phyloP scores from a whole-genome alignment of 2,329 filamentous ascomycete genomes.

The Ophiostoma triangulosporum region DNA sequence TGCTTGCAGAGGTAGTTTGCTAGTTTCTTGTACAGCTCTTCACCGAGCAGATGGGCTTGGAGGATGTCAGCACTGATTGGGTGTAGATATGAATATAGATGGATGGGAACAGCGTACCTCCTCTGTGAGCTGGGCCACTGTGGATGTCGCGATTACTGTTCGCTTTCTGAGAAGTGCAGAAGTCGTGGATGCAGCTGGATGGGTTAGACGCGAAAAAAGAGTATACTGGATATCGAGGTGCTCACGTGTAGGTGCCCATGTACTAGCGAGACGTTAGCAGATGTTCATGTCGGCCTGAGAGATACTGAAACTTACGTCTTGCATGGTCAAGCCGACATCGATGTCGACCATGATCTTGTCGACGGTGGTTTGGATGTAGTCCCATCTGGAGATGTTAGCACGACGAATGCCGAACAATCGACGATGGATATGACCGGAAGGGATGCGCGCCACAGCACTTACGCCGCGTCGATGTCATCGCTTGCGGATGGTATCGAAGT shows the following conservation, averaged over 20 bases:
- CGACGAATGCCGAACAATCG: background rate
- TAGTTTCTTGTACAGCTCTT: conserved; percentile 88
- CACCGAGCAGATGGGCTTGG: conserved; percentile 79
- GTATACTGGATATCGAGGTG: conserved; percentile 5
- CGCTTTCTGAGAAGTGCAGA: conserved; percentile 88
- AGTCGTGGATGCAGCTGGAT: conserved; percentile 81
- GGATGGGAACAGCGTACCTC: background rate
- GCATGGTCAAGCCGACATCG: conserved; percentile 85
- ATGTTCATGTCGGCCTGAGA: background rate
- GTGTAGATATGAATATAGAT: background rate
- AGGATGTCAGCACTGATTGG: background rate
- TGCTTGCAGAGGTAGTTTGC: conserved; percentile 73
- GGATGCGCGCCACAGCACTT: background rate
- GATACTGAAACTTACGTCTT: conserved; percentile 44
- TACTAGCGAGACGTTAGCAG: conserved; percentile 39
- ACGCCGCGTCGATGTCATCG: conserved; percentile 16
- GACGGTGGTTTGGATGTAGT: conserved; percentile 76
- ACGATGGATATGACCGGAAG: background rate
- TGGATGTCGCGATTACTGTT: background rate
- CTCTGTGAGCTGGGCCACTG: background rate
- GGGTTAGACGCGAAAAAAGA: conserved; percentile 22
- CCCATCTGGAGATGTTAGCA: conserved; percentile 50
- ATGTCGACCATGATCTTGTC: conserved; percentile 88
- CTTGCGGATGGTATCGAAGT: conserved; percentile 6
- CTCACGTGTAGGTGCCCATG: conserved; percentile 89